Evolutionary conservation across 305 asterid species (phyloP).

Genomic region (Ruellia speciosa): DNA sequence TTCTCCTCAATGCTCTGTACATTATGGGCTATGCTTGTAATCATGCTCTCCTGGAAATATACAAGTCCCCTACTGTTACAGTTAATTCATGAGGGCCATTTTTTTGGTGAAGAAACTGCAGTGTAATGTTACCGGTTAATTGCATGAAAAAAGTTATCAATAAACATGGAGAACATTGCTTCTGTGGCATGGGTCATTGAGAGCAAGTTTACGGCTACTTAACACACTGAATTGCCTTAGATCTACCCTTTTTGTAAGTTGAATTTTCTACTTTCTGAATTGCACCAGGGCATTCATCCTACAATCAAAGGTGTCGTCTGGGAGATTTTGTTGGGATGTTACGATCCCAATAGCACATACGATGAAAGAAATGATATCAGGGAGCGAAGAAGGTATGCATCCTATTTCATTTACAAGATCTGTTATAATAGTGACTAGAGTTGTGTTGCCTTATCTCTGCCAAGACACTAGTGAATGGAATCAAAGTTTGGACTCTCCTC

Average conservation of each 20-base stretch:
- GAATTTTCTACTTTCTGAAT: conserved; percentile 18
- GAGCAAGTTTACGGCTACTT: conserved; percentile 14
- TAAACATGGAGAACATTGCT: conserved; percentile 5
- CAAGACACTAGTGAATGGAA: conserved; percentile 1
- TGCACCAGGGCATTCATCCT: conserved; percentile 80
- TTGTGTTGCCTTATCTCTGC: conserved; percentile 8
- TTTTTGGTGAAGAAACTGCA: conserved; percentile 8
- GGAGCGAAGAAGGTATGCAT: conserved; percentile 55
- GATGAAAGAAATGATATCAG: conserved; percentile 68
- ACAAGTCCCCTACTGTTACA: neutral
- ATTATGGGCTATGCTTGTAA: conserved; percentile 9
- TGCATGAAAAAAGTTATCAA: no score
- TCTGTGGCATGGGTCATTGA: conserved; percentile 2
- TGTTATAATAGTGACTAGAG: neutral
- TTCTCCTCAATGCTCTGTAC: neutral
- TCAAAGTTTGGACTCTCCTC: neutral
- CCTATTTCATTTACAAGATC: conserved; percentile 12
- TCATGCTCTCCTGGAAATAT: neutral
- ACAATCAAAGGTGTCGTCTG: conserved; percentile 85
- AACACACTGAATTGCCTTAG: conserved; percentile 5
- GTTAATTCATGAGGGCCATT: conserved; percentile 13
- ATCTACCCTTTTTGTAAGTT: neutral
- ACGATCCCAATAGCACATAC: conserved; percentile 70
- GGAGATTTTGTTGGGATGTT: conserved; percentile 95
- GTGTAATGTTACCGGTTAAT: neutral